Conservation (phyloP, 2,329 filamentous ascomycete species). For the Colletotrichum euphorbiae region DNA sequence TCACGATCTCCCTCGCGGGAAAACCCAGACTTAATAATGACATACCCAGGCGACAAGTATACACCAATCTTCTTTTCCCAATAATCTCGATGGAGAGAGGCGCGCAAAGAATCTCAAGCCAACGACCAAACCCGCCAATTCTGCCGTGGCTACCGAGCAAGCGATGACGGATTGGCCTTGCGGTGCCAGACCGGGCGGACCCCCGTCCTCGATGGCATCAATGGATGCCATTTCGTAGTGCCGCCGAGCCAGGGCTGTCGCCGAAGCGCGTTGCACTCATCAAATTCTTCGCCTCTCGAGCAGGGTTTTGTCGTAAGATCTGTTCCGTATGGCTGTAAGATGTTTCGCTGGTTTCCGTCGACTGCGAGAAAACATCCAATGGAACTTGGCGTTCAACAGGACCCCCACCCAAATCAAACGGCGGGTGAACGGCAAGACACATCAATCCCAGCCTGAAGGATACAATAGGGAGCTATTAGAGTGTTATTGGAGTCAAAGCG, state of each 20-base stretch:
- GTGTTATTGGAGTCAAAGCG: slow-evolving; percentile 1
- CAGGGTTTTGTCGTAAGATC: too few relatives aligned
- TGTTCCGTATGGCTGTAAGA: background rate
- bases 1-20: background rate
- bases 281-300: background rate
- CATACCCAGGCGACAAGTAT: slow-evolving; percentile 32
- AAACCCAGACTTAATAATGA: background rate
- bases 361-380: too few relatives aligned
- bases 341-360: background rate
- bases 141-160: slow-evolving; percentile 3
- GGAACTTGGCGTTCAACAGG: too few relatives aligned
- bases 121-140: slow-evolving; percentile 24
- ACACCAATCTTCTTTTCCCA: slow-evolving; percentile 35
- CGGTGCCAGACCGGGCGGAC: slow-evolving; percentile 18
- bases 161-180: slow-evolving; percentile 27
- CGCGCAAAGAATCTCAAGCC: slow-evolving; percentile 33
- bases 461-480: background rate
- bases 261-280: slow-evolving; percentile 4
- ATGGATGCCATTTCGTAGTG: background rate
- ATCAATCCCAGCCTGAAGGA: background rate
- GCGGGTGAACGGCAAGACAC: background rate
- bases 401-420: too few relatives aligned
- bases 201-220: slow-evolving; percentile 25
- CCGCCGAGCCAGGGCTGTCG: slow-evolving; percentile 23
- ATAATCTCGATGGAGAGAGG: slow-evolving; percentile 3